Percentiles rank a stretch among this genome's conserved stretches.
Evolutionary conservation across 2,329 filamentous ascomycete species (phyloP).

Genomic region (Tetracladium maxilliforme): DNA sequence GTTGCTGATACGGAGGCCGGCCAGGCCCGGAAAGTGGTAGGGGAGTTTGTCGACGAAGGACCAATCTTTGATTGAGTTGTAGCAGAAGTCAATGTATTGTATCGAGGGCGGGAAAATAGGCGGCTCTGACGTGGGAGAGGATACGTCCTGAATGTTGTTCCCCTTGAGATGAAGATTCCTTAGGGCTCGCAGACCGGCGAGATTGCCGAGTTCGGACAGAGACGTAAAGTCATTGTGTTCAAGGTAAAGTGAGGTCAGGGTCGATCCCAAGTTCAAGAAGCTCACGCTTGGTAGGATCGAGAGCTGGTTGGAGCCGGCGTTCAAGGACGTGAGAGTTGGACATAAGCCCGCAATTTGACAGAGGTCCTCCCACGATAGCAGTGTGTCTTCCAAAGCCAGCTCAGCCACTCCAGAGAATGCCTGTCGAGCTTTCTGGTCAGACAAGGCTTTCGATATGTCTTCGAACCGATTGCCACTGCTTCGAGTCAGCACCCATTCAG

Average conservation of each 20-base stretch:
- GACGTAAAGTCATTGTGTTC: slow-evolving; percentile 57
- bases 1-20: slow-evolving; percentile 63
- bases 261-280: slow-evolving; percentile 18
- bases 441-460: slow-evolving; percentile 25
- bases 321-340: slow-evolving; percentile 30
- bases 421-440: slow-evolving; percentile 10
- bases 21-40: slow-evolving; percentile 55
- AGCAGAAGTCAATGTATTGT: slow-evolving; percentile 55
- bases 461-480: slow-evolving; percentile 60
- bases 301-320: slow-evolving; percentile 43
- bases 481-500: slow-evolving; percentile 1
- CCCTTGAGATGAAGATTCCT: slow-evolving; percentile 58
- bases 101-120: slow-evolving; percentile 9
- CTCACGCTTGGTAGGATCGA: slow-evolving; percentile 28
- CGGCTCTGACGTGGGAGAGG: slow-evolving; percentile 7
- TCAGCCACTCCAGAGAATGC: slow-evolving; percentile 38
- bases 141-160: slow-evolving; percentile 50
- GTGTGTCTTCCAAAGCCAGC: slow-evolving; percentile 51
- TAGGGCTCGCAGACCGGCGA: slow-evolving; percentile 35
- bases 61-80: slow-evolving; percentile 59
- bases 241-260: slow-evolving; percentile 48
- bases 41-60: slow-evolving; percentile 56
- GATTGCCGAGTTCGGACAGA: slow-evolving; percentile 38
- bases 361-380: slow-evolving; percentile 52
- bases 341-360: slow-evolving; percentile 38